Evolutionary conservation across 495 filamentous ascomycete species (phyloP).

Genomic region (Neurospora intermedia): DNA sequence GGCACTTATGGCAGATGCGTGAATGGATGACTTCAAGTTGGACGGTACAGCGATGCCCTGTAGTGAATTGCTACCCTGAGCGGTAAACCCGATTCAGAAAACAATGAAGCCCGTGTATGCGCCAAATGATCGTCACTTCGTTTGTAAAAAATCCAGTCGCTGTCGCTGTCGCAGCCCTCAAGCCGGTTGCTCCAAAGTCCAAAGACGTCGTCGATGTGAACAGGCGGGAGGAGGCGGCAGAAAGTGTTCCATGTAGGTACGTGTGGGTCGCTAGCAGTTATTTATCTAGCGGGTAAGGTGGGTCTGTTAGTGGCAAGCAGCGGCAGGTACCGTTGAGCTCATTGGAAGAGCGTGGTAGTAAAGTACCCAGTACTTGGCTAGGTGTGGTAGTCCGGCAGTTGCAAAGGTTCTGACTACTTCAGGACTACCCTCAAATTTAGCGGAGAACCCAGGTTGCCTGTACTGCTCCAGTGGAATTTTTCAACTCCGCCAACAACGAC

Average conservation of each 20-base stretch:
- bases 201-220: conserved; percentile 11
- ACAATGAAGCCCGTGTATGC: not conserved
- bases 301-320: not conserved
- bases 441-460: not conserved
- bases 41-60: not conserved
- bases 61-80: not conserved
- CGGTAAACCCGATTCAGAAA: not conserved
- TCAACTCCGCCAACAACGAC: not conserved
- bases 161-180: not conserved
- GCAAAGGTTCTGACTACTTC: not conserved
- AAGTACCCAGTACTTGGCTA: not conserved
- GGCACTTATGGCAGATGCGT: not conserved
- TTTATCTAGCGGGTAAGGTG: not conserved
- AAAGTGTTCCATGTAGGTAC: conserved; percentile 3
- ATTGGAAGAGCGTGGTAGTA: not conserved
- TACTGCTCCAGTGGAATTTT: not conserved
- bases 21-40: not conserved
- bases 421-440: not conserved
- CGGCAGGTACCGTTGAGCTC: not conserved
- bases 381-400: too few relatives aligned
- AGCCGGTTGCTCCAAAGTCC: not conserved
- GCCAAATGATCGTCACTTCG: not conserved
- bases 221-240: conserved; percentile 21
- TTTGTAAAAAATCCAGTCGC: not conserved
- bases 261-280: not conserved